Percentiles rank a stretch among this genome's conserved stretches.
Evolutionary conservation across 1,284 basidiomycete species (phyloP).

Genomic region (Blastosporella zonata): DNA sequence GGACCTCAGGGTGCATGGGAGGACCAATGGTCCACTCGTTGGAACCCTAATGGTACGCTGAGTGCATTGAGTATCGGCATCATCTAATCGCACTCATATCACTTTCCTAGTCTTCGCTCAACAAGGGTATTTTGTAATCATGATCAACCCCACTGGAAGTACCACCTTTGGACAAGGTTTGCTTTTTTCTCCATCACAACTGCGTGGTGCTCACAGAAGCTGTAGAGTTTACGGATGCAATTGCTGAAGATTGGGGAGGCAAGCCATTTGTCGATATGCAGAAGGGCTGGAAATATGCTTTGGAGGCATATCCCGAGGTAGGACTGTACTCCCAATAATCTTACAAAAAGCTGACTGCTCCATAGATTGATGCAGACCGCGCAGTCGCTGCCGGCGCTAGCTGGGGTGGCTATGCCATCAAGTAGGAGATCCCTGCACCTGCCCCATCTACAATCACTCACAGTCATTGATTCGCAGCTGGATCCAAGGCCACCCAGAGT

Average conservation of each 20-base stretch:
- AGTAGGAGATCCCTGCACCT: conserved; percentile 41
- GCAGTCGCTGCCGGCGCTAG: conserved; percentile 81
- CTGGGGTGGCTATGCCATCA: conserved; percentile 83
- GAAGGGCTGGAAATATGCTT: conserved; percentile 71
- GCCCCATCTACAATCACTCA: conserved; percentile 4
- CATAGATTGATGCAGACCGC: conserved; percentile 74
- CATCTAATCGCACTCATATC: neutral
- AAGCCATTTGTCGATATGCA: conserved; percentile 81
- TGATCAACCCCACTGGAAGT: conserved; percentile 87
- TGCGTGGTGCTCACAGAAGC: neutral
- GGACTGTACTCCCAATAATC: neutral
- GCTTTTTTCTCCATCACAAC: neutral
- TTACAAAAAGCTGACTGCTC: neutral
- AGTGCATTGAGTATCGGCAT: neutral
- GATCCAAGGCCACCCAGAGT: conserved; percentile 92
- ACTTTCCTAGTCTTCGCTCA: conserved; percentile 60
- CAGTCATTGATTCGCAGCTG: conserved; percentile 51
- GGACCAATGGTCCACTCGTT: conserved; percentile 81
- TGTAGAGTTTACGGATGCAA: conserved; percentile 77
- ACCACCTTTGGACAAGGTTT: conserved; percentile 84
- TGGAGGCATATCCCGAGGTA: conserved; percentile 74
- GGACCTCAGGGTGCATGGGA: conserved; percentile 81
- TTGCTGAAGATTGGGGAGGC: conserved; percentile 80
- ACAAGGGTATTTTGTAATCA: conserved; percentile 82
- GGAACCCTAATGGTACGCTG: conserved; percentile 79